Base-by-base conservation (phyloP, 169 alveolate species). In the Plasmodium gallinaceum region DNA sequence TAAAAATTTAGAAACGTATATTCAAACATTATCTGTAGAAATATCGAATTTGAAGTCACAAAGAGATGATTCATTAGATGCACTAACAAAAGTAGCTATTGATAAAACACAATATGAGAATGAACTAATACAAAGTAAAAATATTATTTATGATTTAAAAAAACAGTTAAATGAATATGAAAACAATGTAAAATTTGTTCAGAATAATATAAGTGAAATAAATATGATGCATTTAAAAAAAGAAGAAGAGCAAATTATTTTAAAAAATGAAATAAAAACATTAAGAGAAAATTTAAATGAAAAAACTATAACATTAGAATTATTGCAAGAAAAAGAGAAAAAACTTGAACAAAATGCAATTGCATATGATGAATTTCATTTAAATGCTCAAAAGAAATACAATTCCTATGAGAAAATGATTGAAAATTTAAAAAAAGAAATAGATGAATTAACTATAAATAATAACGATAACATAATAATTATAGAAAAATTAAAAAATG, bases 101-200 rank as follows among this genome's bases (percentile, higher is more conserved):
- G 90, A 80, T 62, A 80, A 80, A 80, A 80, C 90, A 20, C 90
- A 80, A 52, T 80, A 68, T 60, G 90, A 80, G 66, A 80, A 80
- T 80, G 90, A 80, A 52, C 12, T 80, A 20, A 80, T 80, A 39
- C 85, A 65, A 80, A 54, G 73, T 58, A 80, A 80, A 66, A 80
- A 73, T 61, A 66, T 80, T 2, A 54, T 80, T 18, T 68, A 66
- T 71, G 90, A 80, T 26, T 80, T 80, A 64, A 80, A 61, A 71
- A 80, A 57, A 43, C 45, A 68, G 54, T 46, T 80, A 37, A 69
- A 26, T 32, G 90, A 66, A 10, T 80, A 68, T 46, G 73, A 80
- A 80, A 80, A 16, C 37, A 80, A 80, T 46, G 83, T 69, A 14
- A 32, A 20, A 42, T 68, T 32, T 80, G 90, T 46, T 16, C 73